A percentile compares a stretch with the other conserved stretches of the same genome.
Conservation (phyloP, 176 grass and related monocot species). For the Guadua angustifolia region DNA sequence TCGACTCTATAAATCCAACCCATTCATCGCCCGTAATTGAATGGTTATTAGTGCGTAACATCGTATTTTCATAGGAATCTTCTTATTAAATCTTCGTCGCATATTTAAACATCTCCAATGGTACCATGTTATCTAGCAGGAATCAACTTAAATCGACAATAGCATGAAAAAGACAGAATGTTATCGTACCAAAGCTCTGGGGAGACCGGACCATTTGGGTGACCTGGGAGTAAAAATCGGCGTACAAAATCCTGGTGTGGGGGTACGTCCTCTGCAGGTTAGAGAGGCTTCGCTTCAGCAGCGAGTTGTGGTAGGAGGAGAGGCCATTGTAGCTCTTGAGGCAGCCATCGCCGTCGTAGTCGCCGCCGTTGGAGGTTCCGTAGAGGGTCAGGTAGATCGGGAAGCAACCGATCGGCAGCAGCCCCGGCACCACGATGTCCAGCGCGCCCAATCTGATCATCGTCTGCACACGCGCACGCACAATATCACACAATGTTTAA, state of each 20-base stretch:
- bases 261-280: constrained; percentile 57
- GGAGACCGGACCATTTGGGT: constrained; percentile 51
- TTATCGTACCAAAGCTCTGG: constrained; percentile 28
- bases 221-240: constrained; percentile 62
- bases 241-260: constrained; percentile 60
- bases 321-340: constrained; percentile 59
- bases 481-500: not conserved
- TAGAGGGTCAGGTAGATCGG: constrained; percentile 66
- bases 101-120: no score
- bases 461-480: not conserved
- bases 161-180: not conserved
- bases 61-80: no score
- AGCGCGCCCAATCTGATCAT: constrained; percentile 45
- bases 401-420: constrained; percentile 65
- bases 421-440: constrained; percentile 64
- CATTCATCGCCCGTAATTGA: no score
- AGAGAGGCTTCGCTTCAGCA: constrained; percentile 48
- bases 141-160: not conserved
- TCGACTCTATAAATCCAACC: no score
- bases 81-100: no score
- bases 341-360: constrained; percentile 68
- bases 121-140: no score
- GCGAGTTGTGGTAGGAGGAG: constrained; percentile 61
- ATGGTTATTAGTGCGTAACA: no score
- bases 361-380: constrained; percentile 44